Evolutionary conservation across 1,139 yeast genomes (phyloP).

Genomic region (Protomyces inouyei): DNA sequence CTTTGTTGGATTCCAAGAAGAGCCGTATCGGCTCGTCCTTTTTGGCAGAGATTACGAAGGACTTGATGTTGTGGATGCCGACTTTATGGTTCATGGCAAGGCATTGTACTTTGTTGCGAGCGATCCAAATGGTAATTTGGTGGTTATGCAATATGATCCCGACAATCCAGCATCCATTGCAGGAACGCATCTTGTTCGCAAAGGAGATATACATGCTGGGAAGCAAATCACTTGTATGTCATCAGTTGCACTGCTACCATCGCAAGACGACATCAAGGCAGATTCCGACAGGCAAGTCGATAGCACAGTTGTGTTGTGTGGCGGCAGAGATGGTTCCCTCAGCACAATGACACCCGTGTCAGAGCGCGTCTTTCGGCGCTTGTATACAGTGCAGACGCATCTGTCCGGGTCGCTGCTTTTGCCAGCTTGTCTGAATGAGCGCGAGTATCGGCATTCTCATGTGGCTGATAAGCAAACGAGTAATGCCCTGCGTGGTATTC

Average conservation of each 20-base stretch:
- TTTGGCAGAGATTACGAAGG: conserved; percentile 69
- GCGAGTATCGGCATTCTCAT: conserved; percentile 37
- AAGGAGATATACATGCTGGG: conserved; percentile 67
- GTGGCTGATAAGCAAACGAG: conserved; percentile 20
- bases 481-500: conserved; percentile 31
- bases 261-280: conserved; percentile 13
- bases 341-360: conserved; percentile 68
- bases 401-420: conserved; percentile 70
- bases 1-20: conserved; percentile 84
- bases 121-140: conserved; percentile 66
- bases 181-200: conserved; percentile 70
- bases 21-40: conserved; percentile 79
- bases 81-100: conserved; percentile 66
- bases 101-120: conserved; percentile 64
- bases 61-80: conserved; percentile 59
- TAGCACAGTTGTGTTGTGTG: conserved; percentile 48
- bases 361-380: conserved; percentile 70
- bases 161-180: conserved; percentile 68
- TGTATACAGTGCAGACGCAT: conserved; percentile 84
- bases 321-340: conserved; percentile 73
- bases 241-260: conserved; percentile 45
- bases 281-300: conserved; percentile 36
- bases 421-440: conserved; percentile 74
- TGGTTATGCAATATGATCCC: conserved; percentile 81
- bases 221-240: conserved; percentile 57